Percentiles rank a stretch among this genome's conserved stretches.
phyloP scores from a whole-genome alignment of 441 rosid genomes.

The Cnidoscolus chayamansa region DNA sequence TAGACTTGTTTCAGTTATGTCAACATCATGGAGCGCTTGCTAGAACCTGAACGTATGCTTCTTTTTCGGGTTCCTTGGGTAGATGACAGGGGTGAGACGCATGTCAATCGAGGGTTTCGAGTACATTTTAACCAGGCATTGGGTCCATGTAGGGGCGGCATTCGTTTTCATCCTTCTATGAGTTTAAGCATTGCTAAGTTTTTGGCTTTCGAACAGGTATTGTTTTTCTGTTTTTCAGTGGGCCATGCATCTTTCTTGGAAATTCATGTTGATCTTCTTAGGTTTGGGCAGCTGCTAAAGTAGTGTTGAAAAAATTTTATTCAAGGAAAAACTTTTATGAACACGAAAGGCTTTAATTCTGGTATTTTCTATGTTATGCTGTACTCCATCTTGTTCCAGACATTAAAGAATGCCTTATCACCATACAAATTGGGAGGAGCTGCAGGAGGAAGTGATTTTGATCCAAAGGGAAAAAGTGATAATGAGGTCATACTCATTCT shows the following conservation, averaged over 20 bases:
- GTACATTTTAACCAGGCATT: constrained; percentile 96
- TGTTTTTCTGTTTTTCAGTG: constrained; percentile 16
- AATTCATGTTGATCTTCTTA: constrained; percentile 13
- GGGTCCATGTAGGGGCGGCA: constrained; percentile 97
- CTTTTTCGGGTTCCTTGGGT: constrained; percentile 96
- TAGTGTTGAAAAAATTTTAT: constrained; percentile 3
- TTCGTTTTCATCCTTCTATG: constrained; percentile 93
- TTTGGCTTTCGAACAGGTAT: constrained; percentile 96
- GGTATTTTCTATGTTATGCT: constrained; percentile 8
- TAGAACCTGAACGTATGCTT: constrained; percentile 94
- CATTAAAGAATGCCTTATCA: constrained; percentile 91
- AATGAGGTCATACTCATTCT: constrained; percentile 61
- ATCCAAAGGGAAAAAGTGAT: constrained; percentile 98
- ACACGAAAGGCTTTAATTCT: constrained; percentile 6
- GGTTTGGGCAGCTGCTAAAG: neutral
- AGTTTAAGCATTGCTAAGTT: constrained; percentile 88
- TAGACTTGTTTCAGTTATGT: constrained; percentile 63
- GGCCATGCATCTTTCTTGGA: constrained; percentile 7
- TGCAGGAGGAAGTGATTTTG: constrained; percentile 99
- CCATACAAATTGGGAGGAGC: constrained; percentile 99
- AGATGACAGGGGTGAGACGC: constrained; percentile 97
- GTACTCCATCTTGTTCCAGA: constrained; percentile 40
- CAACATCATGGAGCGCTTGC: constrained; percentile 89
- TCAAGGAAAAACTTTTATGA: constrained; percentile 7
- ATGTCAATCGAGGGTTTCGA: constrained; percentile 91